Conservation (phyloP, 208 protist genomes). For the Leishmania gerbilli region DNA sequence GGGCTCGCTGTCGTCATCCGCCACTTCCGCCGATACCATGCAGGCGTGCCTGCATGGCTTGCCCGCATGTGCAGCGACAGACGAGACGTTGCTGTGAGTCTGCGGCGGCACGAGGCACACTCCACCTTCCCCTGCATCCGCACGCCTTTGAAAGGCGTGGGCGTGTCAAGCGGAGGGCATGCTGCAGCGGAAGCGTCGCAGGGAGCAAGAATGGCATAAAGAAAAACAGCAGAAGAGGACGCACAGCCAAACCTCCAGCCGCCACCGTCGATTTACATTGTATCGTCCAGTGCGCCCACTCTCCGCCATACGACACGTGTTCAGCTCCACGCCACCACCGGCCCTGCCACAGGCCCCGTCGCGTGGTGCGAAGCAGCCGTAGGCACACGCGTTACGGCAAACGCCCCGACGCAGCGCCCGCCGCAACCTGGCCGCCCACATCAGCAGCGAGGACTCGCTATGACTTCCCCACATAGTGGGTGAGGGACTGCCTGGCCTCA, state of each 20-base stretch:
- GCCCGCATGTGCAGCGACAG: neutral
- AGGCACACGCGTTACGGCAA: neutral
- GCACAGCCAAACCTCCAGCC: neutral
- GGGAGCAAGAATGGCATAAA: neutral
- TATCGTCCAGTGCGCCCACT: too few relatives aligned
- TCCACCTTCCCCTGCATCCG: neutral
- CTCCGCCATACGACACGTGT: neutral
- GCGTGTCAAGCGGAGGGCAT: neutral
- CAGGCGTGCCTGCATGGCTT: neutral
- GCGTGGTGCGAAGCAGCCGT: neutral
- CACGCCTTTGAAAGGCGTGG: neutral
- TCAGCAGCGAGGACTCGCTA: too few relatives aligned
- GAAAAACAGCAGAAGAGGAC: neutral
- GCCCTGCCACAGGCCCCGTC: neutral
- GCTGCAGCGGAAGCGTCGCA: too few relatives aligned
- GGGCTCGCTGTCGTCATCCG: neutral
- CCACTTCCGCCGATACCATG: neutral
- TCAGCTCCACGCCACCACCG: accelerated
- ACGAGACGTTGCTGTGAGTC: neutral
- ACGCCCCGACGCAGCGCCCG: neutral
- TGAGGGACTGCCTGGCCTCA: too few relatives aligned
- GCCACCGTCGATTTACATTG: neutral
- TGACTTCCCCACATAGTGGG: too few relatives aligned
- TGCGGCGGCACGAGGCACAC: neutral
- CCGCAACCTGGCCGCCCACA: too few relatives aligned